These are phyloP conservation scores for Backusella parvicylindrica DNA, from an alignment of 192 early-diverging fungal species.

Conservation along the genomic window DNA sequence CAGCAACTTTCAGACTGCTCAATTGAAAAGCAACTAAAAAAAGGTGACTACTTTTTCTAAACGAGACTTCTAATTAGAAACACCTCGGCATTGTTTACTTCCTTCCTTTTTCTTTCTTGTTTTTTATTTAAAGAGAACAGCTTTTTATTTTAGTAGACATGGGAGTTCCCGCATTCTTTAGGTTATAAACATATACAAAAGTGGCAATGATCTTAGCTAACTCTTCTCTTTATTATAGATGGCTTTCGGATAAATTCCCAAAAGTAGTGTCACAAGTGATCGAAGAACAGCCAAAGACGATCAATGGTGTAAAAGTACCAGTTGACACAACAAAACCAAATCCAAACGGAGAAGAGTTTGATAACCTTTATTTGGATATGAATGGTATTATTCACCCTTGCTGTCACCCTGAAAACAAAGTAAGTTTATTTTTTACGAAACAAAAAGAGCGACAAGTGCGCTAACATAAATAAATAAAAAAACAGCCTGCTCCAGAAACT, in stretches of 20 bases:
- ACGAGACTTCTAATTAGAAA: no score
- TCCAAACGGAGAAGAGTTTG: constrained; percentile 89
- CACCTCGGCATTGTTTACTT: no score
- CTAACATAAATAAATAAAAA: no score
- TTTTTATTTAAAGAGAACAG: background rate
- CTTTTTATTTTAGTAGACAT: constrained; percentile 35
- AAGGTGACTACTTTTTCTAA: no score
- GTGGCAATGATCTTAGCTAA: background rate
- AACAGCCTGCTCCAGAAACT: constrained; percentile 69
- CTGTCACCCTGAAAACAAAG: constrained; percentile 75
- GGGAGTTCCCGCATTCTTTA: constrained; percentile 81
- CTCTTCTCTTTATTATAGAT: constrained; percentile 35
- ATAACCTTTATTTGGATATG: constrained; percentile 99
- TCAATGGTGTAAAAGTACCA: constrained; percentile 77
- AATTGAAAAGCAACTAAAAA: no score
- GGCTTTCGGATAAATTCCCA: constrained; percentile 75
- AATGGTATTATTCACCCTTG: constrained; percentile 93
- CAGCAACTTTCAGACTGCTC: no score
- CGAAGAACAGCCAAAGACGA: constrained; percentile 64
- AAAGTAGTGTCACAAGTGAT: constrained; percentile 64
- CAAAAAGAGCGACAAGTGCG: background rate
- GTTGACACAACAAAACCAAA: constrained; percentile 87
- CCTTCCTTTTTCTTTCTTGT: background rate
- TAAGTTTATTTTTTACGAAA: constrained; percentile 17
- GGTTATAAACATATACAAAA: constrained; percentile 29